Evolutionary conservation across 768 basidiomycete species (phyloP).

Genomic region (Tulasnella sp.): DNA sequence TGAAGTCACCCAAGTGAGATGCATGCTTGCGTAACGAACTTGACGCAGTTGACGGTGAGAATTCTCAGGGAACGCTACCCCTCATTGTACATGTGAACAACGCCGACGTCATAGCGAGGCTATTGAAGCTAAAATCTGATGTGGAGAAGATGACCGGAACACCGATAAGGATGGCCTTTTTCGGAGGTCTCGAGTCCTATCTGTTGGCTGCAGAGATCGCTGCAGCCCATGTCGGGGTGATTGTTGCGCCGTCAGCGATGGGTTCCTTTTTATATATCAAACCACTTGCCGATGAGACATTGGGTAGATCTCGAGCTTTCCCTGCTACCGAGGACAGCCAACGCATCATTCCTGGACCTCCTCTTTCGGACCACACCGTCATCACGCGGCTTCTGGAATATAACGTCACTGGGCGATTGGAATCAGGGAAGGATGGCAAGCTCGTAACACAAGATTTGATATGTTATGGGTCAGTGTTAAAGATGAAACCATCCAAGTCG

Average conservation of each 20-base stretch:
- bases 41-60: too few species aligned
- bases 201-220: constrained; percentile 63
- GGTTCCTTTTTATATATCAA: background rate
- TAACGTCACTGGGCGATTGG: constrained; percentile 62
- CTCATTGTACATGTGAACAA: constrained; percentile 52
- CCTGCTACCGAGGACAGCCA: constrained; percentile 57
- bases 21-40: background rate
- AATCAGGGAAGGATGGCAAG: constrained; percentile 53
- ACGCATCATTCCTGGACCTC: constrained; percentile 58
- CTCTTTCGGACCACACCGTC: constrained; percentile 49
- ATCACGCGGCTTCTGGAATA: constrained; percentile 52
- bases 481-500: background rate
- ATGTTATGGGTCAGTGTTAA: constrained; percentile 58
- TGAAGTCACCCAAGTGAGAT: constrained; percentile 36
- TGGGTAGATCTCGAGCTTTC: constrained; percentile 43
- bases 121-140: constrained; percentile 54
- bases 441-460: constrained; percentile 70
- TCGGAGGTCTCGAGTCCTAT: constrained; percentile 55
- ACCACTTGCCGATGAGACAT: background rate
- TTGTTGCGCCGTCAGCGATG: constrained; percentile 39
- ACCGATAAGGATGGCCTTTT: constrained; percentile 38
- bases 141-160: constrained; percentile 36
- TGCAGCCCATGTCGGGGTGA: constrained; percentile 47
- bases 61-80: constrained; percentile 39
- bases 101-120: constrained; percentile 57